These are phyloP conservation scores for Tetrapisispora nanseiensis DNA, from an alignment of 805 yeast species.

Conservation along the genomic window DNA sequence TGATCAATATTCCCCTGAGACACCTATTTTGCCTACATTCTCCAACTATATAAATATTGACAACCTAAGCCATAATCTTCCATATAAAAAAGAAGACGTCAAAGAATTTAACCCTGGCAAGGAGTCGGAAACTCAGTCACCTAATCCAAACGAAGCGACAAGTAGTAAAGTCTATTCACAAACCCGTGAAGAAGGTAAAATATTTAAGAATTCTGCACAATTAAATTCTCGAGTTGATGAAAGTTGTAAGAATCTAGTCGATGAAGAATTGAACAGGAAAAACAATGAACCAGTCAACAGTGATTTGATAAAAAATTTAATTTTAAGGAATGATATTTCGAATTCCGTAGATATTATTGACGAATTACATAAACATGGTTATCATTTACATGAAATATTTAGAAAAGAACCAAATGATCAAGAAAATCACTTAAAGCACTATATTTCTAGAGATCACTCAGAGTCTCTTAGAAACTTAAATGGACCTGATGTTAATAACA, in stretches of 20 bases:
- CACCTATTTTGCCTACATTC: neutral
- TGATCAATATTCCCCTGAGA: neutral
- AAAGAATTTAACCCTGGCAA: conserved; percentile 20
- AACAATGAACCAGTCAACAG: conserved; percentile 23
- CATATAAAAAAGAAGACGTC: conserved; percentile 17
- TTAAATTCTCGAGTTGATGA: conserved; percentile 9
- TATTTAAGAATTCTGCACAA: conserved; percentile 16
- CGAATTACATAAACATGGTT: conserved; percentile 33
- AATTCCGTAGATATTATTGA: conserved; percentile 32
- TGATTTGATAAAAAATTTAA: conserved; percentile 30
- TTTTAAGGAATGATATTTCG: conserved; percentile 32
- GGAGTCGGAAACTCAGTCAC: conserved; percentile 23
- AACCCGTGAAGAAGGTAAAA: conserved; percentile 10
- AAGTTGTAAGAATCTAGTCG: conserved; percentile 1
- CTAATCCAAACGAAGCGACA: conserved; percentile 1
- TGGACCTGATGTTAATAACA: neutral
- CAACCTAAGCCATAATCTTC: neutral
- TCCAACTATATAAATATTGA: neutral
- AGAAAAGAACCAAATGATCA: conserved; percentile 12
- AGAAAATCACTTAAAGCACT: neutral
- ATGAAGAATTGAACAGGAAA: conserved; percentile 9
- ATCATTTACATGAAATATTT: conserved; percentile 31
- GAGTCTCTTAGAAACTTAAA: neutral
- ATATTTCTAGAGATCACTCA: neutral
- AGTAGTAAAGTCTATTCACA: conserved; percentile 7